Base-by-base conservation (phyloP, 176 grass and related monocot genomes). In the Echinochloa phyllopogon region DNA sequence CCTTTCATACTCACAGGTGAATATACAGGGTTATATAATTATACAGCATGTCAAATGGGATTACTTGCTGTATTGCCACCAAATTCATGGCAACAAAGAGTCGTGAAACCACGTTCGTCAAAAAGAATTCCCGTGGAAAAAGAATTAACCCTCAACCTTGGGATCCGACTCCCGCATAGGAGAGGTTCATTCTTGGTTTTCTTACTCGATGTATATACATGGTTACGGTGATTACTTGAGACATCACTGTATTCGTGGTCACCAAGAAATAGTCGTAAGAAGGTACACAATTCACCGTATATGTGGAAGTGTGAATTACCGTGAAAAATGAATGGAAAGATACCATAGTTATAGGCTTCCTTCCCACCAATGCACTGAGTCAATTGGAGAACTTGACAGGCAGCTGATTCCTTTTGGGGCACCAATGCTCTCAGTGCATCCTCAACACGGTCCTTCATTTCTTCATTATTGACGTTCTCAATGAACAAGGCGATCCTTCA, bases 391-490 rank as follows among this genome's bases (percentile, higher is more conserved):
- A 75, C 24, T 50, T 69, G 40, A 85, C 44, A 3, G 10, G 45
- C 52, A 89, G 51, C 13, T 18, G 69, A 68, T 80, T 59, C 25
- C 41, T 77, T 75, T 82, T 51, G 15, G 72, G 38, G 29, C 27
- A 72, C 38, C 48, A 37, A 38, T 78, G 33, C 12, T 53, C 2
- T 10, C 12, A 4, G 36, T 77, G 65, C 21, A 73, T 17, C 12
- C 3, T 47, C 6, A 21, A 39, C 1, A 39, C 1, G 39, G 18
- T 12, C 45, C n/a, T 78, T 81, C 8, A 44, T 72, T 50, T 50
- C 20, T 74, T 79, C 72, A 66, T 8, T 43, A 41, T 60, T 75
- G 74, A 24, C 37, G 66, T 79, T 70, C 48, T 36, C 58, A 83
- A 83, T 61, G 43, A 27, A 13, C 15, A 16, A 52, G 23, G 18